Evolutionary conservation across 225 moss, liverwort and hornwort species (phyloP).

Genomic region (Sphagnum contortum): DNA sequence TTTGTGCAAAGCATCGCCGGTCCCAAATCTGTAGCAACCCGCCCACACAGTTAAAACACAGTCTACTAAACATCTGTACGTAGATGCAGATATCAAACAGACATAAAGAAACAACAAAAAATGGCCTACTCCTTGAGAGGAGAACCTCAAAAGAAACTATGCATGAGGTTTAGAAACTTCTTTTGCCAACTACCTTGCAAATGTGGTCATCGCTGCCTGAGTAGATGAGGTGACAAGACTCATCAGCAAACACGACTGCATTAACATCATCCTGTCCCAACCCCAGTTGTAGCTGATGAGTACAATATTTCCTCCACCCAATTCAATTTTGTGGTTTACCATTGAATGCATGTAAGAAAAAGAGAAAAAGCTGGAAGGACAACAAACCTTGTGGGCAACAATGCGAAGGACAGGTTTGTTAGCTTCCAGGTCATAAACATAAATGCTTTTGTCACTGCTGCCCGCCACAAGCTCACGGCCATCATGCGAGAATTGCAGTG

Average conservation of each 20-base stretch:
- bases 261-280: conserved; percentile 77
- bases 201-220: conserved; percentile 88
- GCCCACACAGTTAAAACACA: no score
- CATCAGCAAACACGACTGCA: conserved; percentile 84
- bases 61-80: no score
- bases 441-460: conserved; percentile 70
- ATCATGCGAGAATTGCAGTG: conserved; percentile 81
- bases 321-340: background rate
- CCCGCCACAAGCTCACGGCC: conserved; percentile 94
- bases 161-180: no score
- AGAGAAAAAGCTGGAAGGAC: no score
- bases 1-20: conserved; percentile 53
- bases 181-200: conserved; percentile 52
- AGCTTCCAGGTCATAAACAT: conserved; percentile 79
- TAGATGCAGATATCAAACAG: no score
- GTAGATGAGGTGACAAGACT: conserved; percentile 63
- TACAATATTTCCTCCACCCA: no score
- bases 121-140: no score
- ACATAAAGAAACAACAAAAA: no score
- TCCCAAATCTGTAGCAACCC: conserved; percentile 65
- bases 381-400: conserved; percentile 51
- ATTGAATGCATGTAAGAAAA: no score
- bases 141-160: no score
- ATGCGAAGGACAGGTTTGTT: conserved; percentile 56
- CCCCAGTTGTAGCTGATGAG: background rate